These are phyloP conservation scores for Cantharellus cinnabarinus DNA, from an alignment of 768 basidiomycete species.

Conservation along the genomic window DNA sequence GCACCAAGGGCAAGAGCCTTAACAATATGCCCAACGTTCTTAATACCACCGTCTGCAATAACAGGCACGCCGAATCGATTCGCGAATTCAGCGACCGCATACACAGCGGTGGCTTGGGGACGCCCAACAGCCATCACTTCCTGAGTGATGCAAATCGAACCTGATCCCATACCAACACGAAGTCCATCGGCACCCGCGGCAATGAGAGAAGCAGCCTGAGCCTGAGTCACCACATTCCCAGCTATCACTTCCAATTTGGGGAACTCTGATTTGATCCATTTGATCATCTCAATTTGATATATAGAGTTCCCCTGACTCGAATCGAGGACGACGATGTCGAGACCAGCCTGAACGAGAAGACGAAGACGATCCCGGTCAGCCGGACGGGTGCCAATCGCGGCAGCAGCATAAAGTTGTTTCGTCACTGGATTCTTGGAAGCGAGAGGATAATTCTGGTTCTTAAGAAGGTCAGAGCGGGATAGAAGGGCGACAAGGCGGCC, in stretches of 20 bases:
- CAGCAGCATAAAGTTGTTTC: conserved; percentile 93
- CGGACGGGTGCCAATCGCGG: conserved; percentile 83
- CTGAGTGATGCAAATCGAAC: conserved; percentile 98
- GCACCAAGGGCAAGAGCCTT: conserved; percentile 91
- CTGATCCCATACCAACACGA: conserved; percentile 92
- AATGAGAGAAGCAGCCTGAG: conserved; percentile 88
- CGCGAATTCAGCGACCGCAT: conserved; percentile 85
- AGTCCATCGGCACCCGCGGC: conserved; percentile 90
- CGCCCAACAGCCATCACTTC: conserved; percentile 98
- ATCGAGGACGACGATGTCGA: conserved; percentile 88
- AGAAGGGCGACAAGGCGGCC: conserved; percentile 65
- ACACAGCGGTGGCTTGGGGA: conserved; percentile 97
- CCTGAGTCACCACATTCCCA: conserved; percentile 94
- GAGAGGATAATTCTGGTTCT: conserved; percentile 91
- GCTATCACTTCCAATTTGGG: conserved; percentile 84
- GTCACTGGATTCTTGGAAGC: conserved; percentile 77
- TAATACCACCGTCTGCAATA: conserved; percentile 88
- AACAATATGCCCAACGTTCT: conserved; percentile 93
- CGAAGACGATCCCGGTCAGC: conserved; percentile 68
- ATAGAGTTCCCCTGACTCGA: conserved; percentile 93
- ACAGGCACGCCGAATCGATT: conserved; percentile 87
- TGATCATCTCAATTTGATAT: conserved; percentile 86
- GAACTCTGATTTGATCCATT: conserved; percentile 75
- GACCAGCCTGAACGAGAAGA: conserved; percentile 78
- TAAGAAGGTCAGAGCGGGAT: conserved; percentile 89